A percentile compares a stretch with the other conserved stretches of the same genome.
Conservation (phyloP, 148 eudicot species). For the Silene latifolia region DNA sequence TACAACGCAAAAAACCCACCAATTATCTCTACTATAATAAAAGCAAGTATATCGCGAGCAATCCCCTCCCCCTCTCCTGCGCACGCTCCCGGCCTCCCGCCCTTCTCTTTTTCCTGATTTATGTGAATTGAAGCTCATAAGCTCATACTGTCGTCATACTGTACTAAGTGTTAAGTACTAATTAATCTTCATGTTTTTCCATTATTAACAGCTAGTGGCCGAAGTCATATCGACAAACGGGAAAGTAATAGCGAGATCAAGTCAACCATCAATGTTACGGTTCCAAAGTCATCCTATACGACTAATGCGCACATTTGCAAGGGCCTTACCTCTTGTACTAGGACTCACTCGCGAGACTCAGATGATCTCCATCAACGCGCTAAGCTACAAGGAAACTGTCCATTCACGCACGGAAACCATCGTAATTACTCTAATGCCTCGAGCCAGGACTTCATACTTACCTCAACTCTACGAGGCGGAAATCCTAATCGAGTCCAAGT, state of each 20-base stretch:
- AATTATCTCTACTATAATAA: too few species aligned
- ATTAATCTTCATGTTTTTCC: background rate
- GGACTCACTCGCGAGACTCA: slow-evolving; percentile 70
- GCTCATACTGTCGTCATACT: too few species aligned
- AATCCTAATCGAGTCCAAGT: slow-evolving; percentile 51
- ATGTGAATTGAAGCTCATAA: too few species aligned
- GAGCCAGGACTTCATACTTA: slow-evolving; percentile 44
- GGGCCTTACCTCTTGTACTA: slow-evolving; percentile 57
- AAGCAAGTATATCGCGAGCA: too few species aligned
- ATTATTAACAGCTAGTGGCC: slow-evolving; percentile 45
- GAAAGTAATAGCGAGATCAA: slow-evolving; percentile 38
- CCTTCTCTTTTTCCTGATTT: too few species aligned
- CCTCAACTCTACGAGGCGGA: slow-evolving; percentile 72
- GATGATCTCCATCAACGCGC: slow-evolving; percentile 33
- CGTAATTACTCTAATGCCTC: slow-evolving; percentile 47
- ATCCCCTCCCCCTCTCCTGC: too few species aligned
- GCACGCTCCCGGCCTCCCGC: too few species aligned
- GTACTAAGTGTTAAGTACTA: too few species aligned
- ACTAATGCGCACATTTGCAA: slow-evolving; percentile 39
- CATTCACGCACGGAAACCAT: slow-evolving; percentile 39
- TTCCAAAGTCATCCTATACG: slow-evolving; percentile 63
- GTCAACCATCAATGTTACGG: slow-evolving; percentile 67
- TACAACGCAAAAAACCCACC: too few species aligned
- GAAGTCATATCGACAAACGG: slow-evolving; percentile 51
- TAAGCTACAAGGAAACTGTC: slow-evolving; percentile 48